Conservation (phyloP, 2,329 filamentous ascomycete genomes). For the Sclerotiophoma versabilis region DNA sequence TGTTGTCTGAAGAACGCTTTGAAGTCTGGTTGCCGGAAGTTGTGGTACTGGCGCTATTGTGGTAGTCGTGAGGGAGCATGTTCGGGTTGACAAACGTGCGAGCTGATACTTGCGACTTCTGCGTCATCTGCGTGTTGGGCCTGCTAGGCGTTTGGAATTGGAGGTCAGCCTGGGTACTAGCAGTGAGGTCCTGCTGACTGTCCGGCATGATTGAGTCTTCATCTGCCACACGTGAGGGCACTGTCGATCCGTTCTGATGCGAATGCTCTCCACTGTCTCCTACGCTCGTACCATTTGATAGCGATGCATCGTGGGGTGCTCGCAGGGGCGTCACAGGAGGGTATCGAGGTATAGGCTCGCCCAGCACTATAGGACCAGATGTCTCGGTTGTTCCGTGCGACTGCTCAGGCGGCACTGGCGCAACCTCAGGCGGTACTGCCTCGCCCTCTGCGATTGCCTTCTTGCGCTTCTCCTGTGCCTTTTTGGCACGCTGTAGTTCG, state of each 20-base stretch:
- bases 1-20: slow-evolving; percentile 73
- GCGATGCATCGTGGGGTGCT: slow-evolving; percentile 56
- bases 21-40: slow-evolving; percentile 82
- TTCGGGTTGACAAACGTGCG: slow-evolving; percentile 66
- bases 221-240: slow-evolving; percentile 45
- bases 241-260: slow-evolving; percentile 53
- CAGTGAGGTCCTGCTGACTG: slow-evolving; percentile 50
- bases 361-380: slow-evolving; percentile 61
- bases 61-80: slow-evolving; percentile 66
- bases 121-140: slow-evolving; percentile 48
- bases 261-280: slow-evolving; percentile 42
- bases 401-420: slow-evolving; percentile 51
- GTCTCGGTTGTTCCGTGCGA: slow-evolving; percentile 54
- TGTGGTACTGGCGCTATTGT: slow-evolving; percentile 91
- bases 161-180: slow-evolving; percentile 39
- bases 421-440: slow-evolving; percentile 50
- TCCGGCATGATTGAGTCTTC: slow-evolving; percentile 57
- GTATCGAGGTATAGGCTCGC: slow-evolving; percentile 65
- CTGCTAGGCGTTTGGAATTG: slow-evolving; percentile 44
- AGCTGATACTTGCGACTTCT: slow-evolving; percentile 70
- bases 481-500: slow-evolving; percentile 69
- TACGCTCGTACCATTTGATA: slow-evolving; percentile 64
- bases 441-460: slow-evolving; percentile 47
- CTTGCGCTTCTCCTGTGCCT: slow-evolving; percentile 64
- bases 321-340: slow-evolving; percentile 54